Evolutionary conservation across 164 flowering plant species (phyloP), one percentile per base, ranked within the genome.

Genomic region (Liriodendron chinense): DNA sequence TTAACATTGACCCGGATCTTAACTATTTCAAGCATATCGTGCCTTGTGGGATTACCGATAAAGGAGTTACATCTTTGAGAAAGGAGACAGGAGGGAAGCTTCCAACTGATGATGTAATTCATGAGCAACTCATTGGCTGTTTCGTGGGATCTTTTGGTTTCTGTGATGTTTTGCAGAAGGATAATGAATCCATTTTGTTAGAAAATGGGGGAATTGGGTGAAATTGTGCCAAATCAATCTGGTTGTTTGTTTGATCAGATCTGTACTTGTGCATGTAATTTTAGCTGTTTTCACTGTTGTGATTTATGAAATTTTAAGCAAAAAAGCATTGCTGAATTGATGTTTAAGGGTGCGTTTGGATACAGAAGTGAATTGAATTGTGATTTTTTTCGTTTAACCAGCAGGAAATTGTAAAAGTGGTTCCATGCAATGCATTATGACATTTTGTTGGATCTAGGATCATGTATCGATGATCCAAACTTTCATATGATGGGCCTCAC

Each of bases 21-120:
- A 83, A 73, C 74, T 94, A 88, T 66, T 96, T 92, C 79, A 86
- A 87, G 83, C 89, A 94, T 72, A 96, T 94, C 65, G 94, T 96
- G 77, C 99, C 99, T 68, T 96, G 99, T 83, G 99, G 99, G 69
- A 91, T 93, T 80, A 84, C 88, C 22, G 90, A 88, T 82, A 96
- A 92, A 82, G 93, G 85, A 59, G 97, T 96, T 34, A 94, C 98
- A 20, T 92, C 99, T 77, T 80, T 94, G 86, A 91, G 83, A 76
- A 89, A 80, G 78, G 99, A 96, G 86, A 83, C 90, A 22, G 77
- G 73, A 18, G 28, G 72, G 64, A 76, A 26, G 57, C 91, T 95
- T 83, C 99, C 94, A 50, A 48, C 78, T 47, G 99, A 93, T 26
- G 92, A 91, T 78, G 86, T 85, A 22, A 82, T 96, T 79, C 91